Evolutionary conservation across 2,329 filamentous ascomycete genomes (phyloP).

Genomic region (Pseudogymnoascus sp.): DNA sequence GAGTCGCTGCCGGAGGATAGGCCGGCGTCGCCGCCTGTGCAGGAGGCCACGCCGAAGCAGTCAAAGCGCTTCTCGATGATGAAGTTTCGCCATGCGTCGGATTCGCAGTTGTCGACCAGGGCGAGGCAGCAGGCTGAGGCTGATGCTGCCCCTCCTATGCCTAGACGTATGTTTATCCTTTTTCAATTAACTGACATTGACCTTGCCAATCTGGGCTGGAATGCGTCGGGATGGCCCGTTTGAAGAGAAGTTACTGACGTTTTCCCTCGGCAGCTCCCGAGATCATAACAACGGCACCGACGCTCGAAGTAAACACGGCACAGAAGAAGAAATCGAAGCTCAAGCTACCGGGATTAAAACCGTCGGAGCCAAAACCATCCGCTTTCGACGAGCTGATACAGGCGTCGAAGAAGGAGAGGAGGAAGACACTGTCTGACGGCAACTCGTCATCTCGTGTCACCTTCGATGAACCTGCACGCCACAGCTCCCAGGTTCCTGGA

Average conservation of each 20-base stretch:
- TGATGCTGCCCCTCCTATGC: constrained; percentile 42
- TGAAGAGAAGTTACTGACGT: constrained; percentile 11
- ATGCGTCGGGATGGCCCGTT: background rate
- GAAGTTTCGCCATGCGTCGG: constrained; percentile 84
- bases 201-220: background rate
- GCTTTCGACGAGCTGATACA: constrained; percentile 17
- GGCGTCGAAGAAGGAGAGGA: constrained; percentile 35
- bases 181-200: background rate
- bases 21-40: constrained; percentile 36
- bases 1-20: constrained; percentile 10
- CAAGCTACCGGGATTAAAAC: constrained; percentile 36
- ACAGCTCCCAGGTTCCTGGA: constrained; percentile 37
- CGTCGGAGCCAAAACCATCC: constrained; percentile 14
- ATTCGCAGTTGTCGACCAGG: constrained; percentile 73
- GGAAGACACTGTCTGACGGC: constrained; percentile 32
- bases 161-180: constrained; percentile 17
- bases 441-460: constrained; percentile 39
- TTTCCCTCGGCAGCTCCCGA: constrained; percentile 43
- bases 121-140: constrained; percentile 59
- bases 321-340: constrained; percentile 50
- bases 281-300: constrained; percentile 91
- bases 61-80: constrained; percentile 58
- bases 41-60: constrained; percentile 48
- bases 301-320: constrained; percentile 48
- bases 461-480: constrained; percentile 52